Conservation (phyloP, 805 yeast genomes). For the Candida wancherniae region DNA sequence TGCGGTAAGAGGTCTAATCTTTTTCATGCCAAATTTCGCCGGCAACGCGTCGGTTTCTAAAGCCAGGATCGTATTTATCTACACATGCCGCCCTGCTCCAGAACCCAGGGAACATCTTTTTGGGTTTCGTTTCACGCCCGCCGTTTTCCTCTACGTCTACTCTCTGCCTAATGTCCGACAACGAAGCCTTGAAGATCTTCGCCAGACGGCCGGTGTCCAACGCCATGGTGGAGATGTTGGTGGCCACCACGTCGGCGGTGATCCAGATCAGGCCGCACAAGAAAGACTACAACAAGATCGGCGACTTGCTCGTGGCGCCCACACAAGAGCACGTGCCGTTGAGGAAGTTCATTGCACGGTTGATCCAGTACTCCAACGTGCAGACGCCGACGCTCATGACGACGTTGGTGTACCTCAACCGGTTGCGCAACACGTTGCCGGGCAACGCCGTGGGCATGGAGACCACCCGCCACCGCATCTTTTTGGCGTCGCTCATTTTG, state of each 20-base stretch:
- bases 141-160: background rate
- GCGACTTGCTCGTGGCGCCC: conserved; percentile 22
- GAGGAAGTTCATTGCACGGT: conserved; percentile 59
- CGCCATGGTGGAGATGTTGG: conserved; percentile 57
- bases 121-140: background rate
- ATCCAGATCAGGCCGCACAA: conserved; percentile 39
- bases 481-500: conserved; percentile 79
- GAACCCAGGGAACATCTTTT: background rate
- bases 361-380: conserved; percentile 80
- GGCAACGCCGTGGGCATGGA: conserved; percentile 87
- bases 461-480: conserved; percentile 89
- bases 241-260: conserved; percentile 53
- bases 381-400: conserved; percentile 96
- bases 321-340: conserved; percentile 30
- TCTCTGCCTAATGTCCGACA: conserved; percentile 23
- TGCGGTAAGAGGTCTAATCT: too few species aligned
- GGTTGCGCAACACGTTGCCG: conserved; percentile 74
- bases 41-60: too few species aligned
- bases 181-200: conserved; percentile 49
- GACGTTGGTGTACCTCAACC: conserved; percentile 74
- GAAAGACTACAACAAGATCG: conserved; percentile 12
- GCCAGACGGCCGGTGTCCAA: conserved; percentile 51
- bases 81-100: too few species aligned
- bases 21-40: too few species aligned
- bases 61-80: too few species aligned